These are phyloP conservation scores for Hawksworthiomyces lignivorus DNA, from an alignment of 2,329 filamentous ascomycete genomes.

Conservation along the genomic window DNA sequence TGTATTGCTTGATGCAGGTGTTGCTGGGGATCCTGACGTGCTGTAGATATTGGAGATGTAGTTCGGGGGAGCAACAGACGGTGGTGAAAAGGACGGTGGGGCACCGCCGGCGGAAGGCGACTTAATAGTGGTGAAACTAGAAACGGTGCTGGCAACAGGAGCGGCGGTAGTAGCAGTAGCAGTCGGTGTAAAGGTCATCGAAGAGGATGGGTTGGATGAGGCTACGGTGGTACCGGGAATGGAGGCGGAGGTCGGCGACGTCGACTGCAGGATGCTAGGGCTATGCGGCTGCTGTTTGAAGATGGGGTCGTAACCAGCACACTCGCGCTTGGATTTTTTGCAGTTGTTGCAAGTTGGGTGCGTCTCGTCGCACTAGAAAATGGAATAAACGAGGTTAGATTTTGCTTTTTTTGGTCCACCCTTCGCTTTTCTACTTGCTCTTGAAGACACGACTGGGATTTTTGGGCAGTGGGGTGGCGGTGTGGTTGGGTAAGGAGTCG, in stretches of 20 bases:
- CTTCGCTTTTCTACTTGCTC: too few relatives aligned
- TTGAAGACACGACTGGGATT: too few relatives aligned
- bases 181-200: not conserved
- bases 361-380: slow-evolving; percentile 79
- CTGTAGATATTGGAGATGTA: slow-evolving; percentile 9
- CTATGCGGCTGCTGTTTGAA: slow-evolving; percentile 61
- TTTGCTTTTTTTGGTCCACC: too few relatives aligned
- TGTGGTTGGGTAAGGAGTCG: too few relatives aligned
- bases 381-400: slow-evolving; percentile 20
- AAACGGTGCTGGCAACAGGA: too few relatives aligned
- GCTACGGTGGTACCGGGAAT: not conserved
- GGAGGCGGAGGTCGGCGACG: not conserved
- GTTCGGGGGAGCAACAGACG: slow-evolving; percentile 25
- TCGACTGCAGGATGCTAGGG: slow-evolving; percentile 6
- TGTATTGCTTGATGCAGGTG: not conserved
- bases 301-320: slow-evolving; percentile 78
- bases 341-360: slow-evolving; percentile 89
- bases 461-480: too few relatives aligned
- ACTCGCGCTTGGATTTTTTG: slow-evolving; percentile 82
- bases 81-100: not conserved
- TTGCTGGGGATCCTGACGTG: not conserved
- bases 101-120: not conserved
- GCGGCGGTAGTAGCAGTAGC: not conserved
- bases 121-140: too few relatives aligned
- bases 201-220: not conserved